A percentile compares a stretch with the other conserved stretches of the same genome.
Conservation (phyloP, 2,329 filamentous ascomycete genomes). For the Colletotrichum salicis region DNA sequence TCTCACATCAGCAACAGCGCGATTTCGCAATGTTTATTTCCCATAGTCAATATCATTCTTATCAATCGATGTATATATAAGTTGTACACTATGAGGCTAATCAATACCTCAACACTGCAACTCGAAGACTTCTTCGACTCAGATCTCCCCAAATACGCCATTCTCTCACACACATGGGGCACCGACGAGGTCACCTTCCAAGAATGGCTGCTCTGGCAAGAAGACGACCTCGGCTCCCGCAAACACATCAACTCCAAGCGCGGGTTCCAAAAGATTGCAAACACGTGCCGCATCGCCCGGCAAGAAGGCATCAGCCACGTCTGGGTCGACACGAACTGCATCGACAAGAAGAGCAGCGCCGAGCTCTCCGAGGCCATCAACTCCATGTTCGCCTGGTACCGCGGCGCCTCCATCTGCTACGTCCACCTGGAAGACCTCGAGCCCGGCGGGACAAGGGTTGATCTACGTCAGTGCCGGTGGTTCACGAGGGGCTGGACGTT, state of each 20-base stretch:
- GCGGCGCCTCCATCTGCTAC: constrained; percentile 10
- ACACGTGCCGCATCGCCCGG: constrained; percentile 36
- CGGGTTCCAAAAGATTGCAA: constrained; percentile 39
- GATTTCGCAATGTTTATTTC: too few relatives aligned
- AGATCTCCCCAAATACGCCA: constrained; percentile 43
- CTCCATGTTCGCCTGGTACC: constrained; percentile 36
- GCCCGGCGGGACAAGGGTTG: neutral
- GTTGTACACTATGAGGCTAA: neutral
- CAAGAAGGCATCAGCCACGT: neutral
- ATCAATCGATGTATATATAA: neutral
- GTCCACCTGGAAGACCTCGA: constrained; percentile 21
- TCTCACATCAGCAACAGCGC: neutral
- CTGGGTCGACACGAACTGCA: constrained; percentile 37
- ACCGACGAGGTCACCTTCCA: constrained; percentile 42
- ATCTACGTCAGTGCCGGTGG: constrained; percentile 36
- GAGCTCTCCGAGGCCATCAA: constrained; percentile 31
- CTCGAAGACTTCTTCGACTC: constrained; percentile 14
- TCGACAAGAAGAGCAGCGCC: constrained; percentile 31
- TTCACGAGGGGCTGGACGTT: constrained; percentile 40
- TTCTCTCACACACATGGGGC: constrained; percentile 46
- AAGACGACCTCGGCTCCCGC: neutral
- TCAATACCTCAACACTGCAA: neutral
- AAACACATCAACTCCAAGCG: neutral
- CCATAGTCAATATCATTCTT: too few relatives aligned
- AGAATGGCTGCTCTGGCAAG: constrained; percentile 28